Evolutionary conservation across 1,284 basidiomycete genomes (phyloP).

Genomic region (Schizopora paradoxa): DNA sequence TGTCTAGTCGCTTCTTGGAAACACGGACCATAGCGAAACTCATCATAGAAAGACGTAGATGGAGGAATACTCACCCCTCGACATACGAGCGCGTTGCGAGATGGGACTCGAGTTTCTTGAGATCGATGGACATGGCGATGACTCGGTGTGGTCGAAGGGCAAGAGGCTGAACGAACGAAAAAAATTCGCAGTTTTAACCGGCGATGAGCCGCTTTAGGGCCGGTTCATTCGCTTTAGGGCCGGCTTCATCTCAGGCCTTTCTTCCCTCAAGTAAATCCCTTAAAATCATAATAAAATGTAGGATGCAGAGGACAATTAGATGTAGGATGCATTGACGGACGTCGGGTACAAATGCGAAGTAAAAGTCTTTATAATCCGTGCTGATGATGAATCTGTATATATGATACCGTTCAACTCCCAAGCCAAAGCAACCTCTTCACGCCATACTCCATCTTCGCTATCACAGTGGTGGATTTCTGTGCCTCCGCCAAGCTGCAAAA

Average conservation of each 20-base stretch:
- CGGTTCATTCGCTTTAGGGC: too few relatives aligned
- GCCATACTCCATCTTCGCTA: conserved; percentile 87
- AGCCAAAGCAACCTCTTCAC: conserved; percentile 86
- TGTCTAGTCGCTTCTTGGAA: conserved; percentile 99
- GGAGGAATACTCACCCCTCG: conserved; percentile 70
- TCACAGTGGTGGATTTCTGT: conserved; percentile 73
- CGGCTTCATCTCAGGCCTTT: too few relatives aligned
- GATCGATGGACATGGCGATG: conserved; percentile 62
- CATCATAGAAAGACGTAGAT: conserved; percentile 51
- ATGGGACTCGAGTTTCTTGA: conserved; percentile 79
- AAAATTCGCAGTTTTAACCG: too few relatives aligned
- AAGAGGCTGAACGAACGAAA: too few relatives aligned
- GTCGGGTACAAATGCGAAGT: too few relatives aligned
- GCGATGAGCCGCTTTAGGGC: too few relatives aligned
- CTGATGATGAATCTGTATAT: too few relatives aligned
- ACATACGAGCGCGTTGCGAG: conserved; percentile 84
- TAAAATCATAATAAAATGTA: too few relatives aligned
- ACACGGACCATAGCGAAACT: conserved; percentile 96
- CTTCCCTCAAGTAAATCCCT: too few relatives aligned
- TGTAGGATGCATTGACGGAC: too few relatives aligned
- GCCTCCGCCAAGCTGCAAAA: conserved; percentile 74
- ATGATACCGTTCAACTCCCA: conserved; percentile 41
- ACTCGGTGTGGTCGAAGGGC: conserved; percentile 20
- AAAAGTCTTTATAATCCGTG: too few relatives aligned
- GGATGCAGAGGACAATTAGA: too few relatives aligned